Evolutionary conservation across 805 yeast species (phyloP), one percentile per base, ranked within the genome.

Genomic region (Kluyveromyces lactis): DNA sequence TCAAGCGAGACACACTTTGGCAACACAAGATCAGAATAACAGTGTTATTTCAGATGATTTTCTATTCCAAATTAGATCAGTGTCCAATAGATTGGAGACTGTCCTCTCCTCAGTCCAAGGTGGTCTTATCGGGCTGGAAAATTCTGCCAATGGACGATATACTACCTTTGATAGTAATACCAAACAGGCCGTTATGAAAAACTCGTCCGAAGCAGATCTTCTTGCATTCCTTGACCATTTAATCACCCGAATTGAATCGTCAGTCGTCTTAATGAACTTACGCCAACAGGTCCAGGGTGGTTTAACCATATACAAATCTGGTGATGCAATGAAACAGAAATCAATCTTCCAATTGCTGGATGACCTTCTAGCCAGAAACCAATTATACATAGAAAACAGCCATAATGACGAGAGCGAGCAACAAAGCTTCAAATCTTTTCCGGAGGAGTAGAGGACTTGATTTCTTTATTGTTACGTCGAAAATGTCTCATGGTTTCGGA

Each of bases 211-310:
- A 33, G 41, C 42, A 18, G 86, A 80, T 31, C 53, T 79, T 29
- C 57, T 77, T 30, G 64, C 71, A 4, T 66, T 80, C 32, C 63
- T 83, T 44, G 86, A 80, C 42, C 82, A 78, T 47, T 61, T 80
- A 19, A 73, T 81, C 11, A 75, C 87, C 0, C 69, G 94, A 55
- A 65, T 84, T 29, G 95, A 85, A 53, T 71, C 75, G 39, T 67
- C 75, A 43, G 73, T 75, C 12, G 65, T 71, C 1, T 45, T 68
- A 33, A 48, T 76, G 37, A 57, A 63, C 17, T 41, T 74, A 26
- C 67, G 77, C 41, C 73, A 69, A 46, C 51, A 52, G 18, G 47
- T 49, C 31, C 42, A 39, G 13, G 42, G 42, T 17, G 53, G 55
- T 7, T 38, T 59, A 24, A 45, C 44, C 3, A 31, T 49, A 13